These are phyloP conservation scores for Leishmania lainsoni DNA, from an alignment of 208 protist genomes.

Conservation along the genomic window DNA sequence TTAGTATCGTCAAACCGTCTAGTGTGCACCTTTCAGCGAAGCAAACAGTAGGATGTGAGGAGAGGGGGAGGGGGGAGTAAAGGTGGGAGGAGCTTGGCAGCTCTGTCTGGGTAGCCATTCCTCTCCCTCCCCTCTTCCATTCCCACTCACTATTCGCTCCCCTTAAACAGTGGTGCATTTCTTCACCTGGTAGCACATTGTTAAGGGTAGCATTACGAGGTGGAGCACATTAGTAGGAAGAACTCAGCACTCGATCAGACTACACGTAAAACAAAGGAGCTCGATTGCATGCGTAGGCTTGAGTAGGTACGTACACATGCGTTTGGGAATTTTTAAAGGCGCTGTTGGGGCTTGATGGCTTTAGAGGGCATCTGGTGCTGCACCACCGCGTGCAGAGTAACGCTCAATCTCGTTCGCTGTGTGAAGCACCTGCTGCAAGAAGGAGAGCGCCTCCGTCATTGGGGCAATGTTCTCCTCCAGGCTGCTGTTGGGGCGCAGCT, in stretches of 20 bases:
- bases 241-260: neutral
- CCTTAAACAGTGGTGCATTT: neutral
- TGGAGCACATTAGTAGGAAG: neutral
- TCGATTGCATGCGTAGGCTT: neutral
- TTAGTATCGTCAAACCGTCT: neutral
- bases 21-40: neutral
- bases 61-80: neutral
- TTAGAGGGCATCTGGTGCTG: constrained; percentile 70
- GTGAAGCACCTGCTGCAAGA: constrained; percentile 78
- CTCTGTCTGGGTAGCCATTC: neutral
- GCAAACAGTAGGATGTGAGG: neutral
- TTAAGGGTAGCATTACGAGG: neutral
- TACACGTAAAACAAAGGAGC: neutral
- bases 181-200: neutral
- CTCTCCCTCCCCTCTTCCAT: neutral
- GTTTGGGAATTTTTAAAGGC: neutral
- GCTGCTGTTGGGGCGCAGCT: constrained; percentile 59
- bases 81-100: neutral
- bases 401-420: constrained; percentile 86
- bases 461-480: constrained; percentile 79
- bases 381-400: constrained; percentile 63
- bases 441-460: constrained; percentile 77
- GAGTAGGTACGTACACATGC: neutral
- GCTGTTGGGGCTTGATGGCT: neutral
- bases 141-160: neutral